Conservation (phyloP, 257 asterid species). For the Rhazya stricta region DNA sequence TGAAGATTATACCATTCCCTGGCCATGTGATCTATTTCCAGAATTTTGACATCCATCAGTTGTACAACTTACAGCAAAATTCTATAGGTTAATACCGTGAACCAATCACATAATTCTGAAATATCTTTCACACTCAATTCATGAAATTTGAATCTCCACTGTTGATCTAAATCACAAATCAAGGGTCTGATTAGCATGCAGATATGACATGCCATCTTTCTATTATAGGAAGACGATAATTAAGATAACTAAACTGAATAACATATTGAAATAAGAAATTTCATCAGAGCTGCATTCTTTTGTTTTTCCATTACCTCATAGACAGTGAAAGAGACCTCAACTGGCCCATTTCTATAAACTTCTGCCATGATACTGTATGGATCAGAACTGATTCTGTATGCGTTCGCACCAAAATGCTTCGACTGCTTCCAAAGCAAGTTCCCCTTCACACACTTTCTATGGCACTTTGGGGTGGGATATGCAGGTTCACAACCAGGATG, state of each 20-base stretch:
- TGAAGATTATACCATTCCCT: neutral
- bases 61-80: neutral
- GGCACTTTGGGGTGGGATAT: slow-evolving; percentile 83
- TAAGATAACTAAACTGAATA: neutral
- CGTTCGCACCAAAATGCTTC: slow-evolving; percentile 67
- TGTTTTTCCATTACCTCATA: slow-evolving; percentile 55
- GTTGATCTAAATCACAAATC: neutral
- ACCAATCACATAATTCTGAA: neutral
- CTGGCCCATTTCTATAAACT: slow-evolving; percentile 77
- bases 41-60: neutral
- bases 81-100: neutral
- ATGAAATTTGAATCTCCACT: neutral
- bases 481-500: slow-evolving; percentile 96
- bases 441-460: slow-evolving; percentile 52
- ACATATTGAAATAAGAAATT: neutral
- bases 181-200: neutral
- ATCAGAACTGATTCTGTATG: slow-evolving; percentile 54
- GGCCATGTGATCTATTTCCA: neutral
- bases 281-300: neutral
- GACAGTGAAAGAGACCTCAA: slow-evolving; percentile 90
- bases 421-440: slow-evolving; percentile 65
- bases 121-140: neutral
- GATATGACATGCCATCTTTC: neutral
- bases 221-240: neutral
- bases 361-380: slow-evolving; percentile 89